Percentiles rank a stretch among this genome's conserved stretches.
These are phyloP conservation scores for Irpex rosettiformis DNA, from an alignment of 1,284 basidiomycete species.

Conservation along the genomic window DNA sequence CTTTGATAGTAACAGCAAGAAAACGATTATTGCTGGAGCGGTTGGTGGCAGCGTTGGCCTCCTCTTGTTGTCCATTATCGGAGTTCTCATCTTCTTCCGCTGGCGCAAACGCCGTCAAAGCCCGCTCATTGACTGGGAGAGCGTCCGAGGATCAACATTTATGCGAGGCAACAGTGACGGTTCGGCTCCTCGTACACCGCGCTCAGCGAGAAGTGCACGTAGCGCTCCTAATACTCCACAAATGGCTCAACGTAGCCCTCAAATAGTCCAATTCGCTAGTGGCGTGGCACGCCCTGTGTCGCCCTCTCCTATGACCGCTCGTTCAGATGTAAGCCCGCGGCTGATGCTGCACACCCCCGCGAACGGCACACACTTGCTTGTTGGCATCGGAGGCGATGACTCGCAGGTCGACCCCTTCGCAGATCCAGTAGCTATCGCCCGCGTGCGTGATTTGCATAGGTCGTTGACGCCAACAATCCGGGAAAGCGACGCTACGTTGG, in stretches of 20 bases:
- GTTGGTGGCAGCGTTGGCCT: conserved; percentile 19
- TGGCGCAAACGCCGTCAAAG: conserved; percentile 17
- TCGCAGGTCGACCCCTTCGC: conserved; percentile 20
- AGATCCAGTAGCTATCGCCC: conserved; percentile 16
- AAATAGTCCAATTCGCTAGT: background rate
- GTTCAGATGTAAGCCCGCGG: conserved; percentile 12
- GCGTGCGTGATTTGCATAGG: conserved; percentile 7
- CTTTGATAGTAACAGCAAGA: background rate
- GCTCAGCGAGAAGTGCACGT: background rate
- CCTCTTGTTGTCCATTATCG: conserved; percentile 14
- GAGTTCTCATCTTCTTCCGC: conserved; percentile 17
- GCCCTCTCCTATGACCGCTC: background rate
- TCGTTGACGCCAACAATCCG: conserved; percentile 9
- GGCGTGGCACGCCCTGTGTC: background rate
- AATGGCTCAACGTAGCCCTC: background rate
- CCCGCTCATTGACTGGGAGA: conserved; percentile 10
- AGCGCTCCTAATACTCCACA: background rate
- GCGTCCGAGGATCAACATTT: conserved; percentile 13
- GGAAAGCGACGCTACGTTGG: conserved; percentile 10
- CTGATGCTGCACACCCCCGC: conserved; percentile 8
- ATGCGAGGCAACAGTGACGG: background rate
- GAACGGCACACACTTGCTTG: background rate
- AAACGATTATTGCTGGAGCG: conserved; percentile 12
- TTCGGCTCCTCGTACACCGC: background rate
- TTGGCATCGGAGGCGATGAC: background rate